Conservation (phyloP, 495 filamentous ascomycete genomes). For the Echria macrotheca region DNA sequence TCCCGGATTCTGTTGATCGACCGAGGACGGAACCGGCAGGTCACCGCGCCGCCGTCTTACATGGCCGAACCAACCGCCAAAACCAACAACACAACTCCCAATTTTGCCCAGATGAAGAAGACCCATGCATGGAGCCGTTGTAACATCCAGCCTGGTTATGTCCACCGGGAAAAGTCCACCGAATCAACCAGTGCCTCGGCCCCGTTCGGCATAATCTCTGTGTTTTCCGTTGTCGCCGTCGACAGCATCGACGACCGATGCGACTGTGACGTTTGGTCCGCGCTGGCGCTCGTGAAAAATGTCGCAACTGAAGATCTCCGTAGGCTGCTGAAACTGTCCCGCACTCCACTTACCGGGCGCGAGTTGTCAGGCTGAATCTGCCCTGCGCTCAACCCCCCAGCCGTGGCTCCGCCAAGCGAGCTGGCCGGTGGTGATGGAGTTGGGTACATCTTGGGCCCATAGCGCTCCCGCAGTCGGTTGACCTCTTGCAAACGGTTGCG, state of each 20-base stretch:
- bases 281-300: conserved; percentile 44
- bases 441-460: conserved; percentile 35
- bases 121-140: not conserved
- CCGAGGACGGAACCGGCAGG: too few species aligned
- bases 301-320: conserved; percentile 50
- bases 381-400: conserved; percentile 9
- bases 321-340: conserved; percentile 47
- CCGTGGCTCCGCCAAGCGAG: conserved; percentile 21
- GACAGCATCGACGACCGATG: conserved; percentile 49
- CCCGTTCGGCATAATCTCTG: conserved; percentile 37
- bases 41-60: not conserved
- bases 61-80: not conserved
- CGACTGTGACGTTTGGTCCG: conserved; percentile 45
- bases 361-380: conserved; percentile 21
- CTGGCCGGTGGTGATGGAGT: conserved; percentile 38
- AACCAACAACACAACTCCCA: not conserved
- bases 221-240: conserved; percentile 43
- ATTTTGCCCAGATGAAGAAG: not conserved
- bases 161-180: conserved; percentile 60
- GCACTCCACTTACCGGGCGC: conserved; percentile 37
- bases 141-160: conserved; percentile 18
- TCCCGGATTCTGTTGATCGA: too few species aligned
- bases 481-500: conserved; percentile 81
- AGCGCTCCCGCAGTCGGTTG: conserved; percentile 67
- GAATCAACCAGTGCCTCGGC: conserved; percentile 48